phyloP scores from a whole-genome alignment of 176 grass and related monocot genomes.

The sorghum (Sorghum bicolor) region DNA sequence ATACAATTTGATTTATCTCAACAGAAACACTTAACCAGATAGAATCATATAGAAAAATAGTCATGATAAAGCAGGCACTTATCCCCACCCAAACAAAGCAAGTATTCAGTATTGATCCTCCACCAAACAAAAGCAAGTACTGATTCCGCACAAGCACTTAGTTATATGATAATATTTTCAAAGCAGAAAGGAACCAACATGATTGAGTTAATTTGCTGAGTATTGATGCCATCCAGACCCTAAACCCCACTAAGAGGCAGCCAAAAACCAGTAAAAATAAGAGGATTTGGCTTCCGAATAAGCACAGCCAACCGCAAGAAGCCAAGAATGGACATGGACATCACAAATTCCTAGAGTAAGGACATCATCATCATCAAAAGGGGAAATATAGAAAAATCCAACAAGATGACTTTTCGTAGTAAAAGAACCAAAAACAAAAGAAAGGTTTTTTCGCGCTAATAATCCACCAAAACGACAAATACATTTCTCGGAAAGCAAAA shows the following conservation, averaged over 20 bases:
- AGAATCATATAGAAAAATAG: not conserved
- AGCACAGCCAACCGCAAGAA: not conserved
- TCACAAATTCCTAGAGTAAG: constrained; percentile 9
- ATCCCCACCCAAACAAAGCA: not conserved
- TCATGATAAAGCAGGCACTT: not conserved
- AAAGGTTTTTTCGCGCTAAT: not conserved
- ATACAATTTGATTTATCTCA: not conserved
- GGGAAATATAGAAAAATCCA: not conserved
- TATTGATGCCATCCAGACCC: not conserved
- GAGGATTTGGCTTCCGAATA: not conserved
- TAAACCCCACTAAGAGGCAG: not conserved
- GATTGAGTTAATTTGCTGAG: not conserved
- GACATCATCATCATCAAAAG: not conserved
- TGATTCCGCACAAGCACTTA: not conserved
- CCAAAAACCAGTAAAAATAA: not conserved
- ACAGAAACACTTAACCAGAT: not conserved
- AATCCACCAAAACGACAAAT: not conserved
- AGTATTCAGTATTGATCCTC: not conserved
- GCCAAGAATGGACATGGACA: not conserved
- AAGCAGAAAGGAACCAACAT: not conserved
- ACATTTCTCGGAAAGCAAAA: not conserved
- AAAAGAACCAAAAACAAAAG: not conserved
- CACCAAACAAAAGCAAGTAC: constrained; percentile 11
- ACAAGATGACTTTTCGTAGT: not conserved
- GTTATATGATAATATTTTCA: not conserved